Percentiles rank a stretch among this genome's conserved stretches.
phyloP scores from a whole-genome alignment of 768 basidiomycete species.

The Candolleomyces efflorescens region DNA sequence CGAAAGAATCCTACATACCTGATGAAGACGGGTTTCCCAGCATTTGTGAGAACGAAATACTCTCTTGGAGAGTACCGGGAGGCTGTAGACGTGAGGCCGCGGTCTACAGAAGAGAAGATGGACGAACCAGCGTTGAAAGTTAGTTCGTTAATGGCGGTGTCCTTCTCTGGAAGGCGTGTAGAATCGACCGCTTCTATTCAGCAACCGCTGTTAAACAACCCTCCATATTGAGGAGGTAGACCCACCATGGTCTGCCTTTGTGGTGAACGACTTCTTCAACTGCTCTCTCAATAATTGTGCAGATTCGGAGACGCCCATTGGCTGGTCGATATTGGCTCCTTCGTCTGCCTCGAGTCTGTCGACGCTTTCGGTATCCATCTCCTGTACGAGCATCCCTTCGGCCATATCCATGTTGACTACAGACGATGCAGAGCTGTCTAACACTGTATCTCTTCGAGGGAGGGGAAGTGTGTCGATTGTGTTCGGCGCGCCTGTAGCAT shows the following conservation, averaged over 20 bases:
- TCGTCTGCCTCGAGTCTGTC: slow-evolving; percentile 48
- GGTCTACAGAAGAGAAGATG: background rate
- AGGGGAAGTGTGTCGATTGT: slow-evolving; percentile 22
- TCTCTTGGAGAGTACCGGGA: slow-evolving; percentile 54
- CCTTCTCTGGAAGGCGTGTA: slow-evolving; percentile 26
- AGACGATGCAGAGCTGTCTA: slow-evolving; percentile 70
- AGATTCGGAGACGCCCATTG: slow-evolving; percentile 48
- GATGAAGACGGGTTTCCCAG: slow-evolving; percentile 95
- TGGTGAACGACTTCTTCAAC: slow-evolving; percentile 60
- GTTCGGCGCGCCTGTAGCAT: slow-evolving; percentile 31
- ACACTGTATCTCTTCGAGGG: slow-evolving; percentile 25
- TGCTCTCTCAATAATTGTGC: slow-evolving; percentile 69
- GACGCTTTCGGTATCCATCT: slow-evolving; percentile 54
- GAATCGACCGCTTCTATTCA: slow-evolving; percentile 25
- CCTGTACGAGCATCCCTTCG: slow-evolving; percentile 69
- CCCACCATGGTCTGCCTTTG: slow-evolving; percentile 48
- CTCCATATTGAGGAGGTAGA: background rate
- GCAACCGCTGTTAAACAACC: slow-evolving; percentile 3
- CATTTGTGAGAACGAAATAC: slow-evolving; percentile 92
- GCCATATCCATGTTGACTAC: slow-evolving; percentile 60
- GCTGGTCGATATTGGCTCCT: slow-evolving; percentile 37
- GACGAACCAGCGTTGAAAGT: slow-evolving; percentile 35
- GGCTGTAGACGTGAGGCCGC: slow-evolving; percentile 21
- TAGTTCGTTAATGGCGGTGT: slow-evolving; percentile 33
- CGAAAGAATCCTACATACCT: slow-evolving; percentile 47